Base-by-base conservation (phyloP, 164 flowering plant species). In the Pachysandra terminalis region DNA sequence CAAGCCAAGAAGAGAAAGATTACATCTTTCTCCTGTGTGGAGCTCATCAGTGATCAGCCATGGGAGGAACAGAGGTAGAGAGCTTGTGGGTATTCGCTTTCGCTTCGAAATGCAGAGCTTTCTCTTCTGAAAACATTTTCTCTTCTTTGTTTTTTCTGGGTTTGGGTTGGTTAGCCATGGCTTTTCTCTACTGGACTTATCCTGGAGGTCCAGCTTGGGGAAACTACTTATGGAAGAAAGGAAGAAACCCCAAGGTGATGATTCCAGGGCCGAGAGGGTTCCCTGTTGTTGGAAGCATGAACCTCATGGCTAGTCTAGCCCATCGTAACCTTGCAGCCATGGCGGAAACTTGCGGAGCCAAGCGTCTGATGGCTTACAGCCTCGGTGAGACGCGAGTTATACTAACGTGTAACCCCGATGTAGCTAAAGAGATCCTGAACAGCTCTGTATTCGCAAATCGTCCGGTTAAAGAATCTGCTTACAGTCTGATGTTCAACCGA, bases 131-230 rank as follows among this genome's bases (percentile, higher is more conserved):
- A 4, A 80, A 65, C 71, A 16, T 71, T 64, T 41, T 76, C 23
- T 64, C 37, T 3, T 32, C 37, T 32, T 32, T 32, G 37, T 3
- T 56, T 48, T 53, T 79, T 0, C 14, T 77, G 19, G 56, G 24
- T 24, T 51, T 79, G 0, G 51, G 73, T 27, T 84, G 79, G 73
- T 41, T 81, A 0, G 59, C 73, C 68, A 60, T 77, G 62, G 17
- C 65, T 61, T 16, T 87, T 9, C 0, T 80, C 56, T 74, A 75
- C 79, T 83, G 89, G 89, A 68, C 77, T 17, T 71, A 79, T 64
- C 86, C 84, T 1, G 89, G 91, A 10, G 91, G 91, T 59, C 87
- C 81, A 0, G 82, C 84, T 48, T 81, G 84, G 84, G 84, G 81
- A 9, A 67, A 63, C 15, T 55, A 71, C 75, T 61, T 28, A 6